Percentiles rank a stretch among this genome's conserved stretches.
Conservation (phyloP, 371 early-diverging fungal species). For the Fennellomyces sp. region DNA sequence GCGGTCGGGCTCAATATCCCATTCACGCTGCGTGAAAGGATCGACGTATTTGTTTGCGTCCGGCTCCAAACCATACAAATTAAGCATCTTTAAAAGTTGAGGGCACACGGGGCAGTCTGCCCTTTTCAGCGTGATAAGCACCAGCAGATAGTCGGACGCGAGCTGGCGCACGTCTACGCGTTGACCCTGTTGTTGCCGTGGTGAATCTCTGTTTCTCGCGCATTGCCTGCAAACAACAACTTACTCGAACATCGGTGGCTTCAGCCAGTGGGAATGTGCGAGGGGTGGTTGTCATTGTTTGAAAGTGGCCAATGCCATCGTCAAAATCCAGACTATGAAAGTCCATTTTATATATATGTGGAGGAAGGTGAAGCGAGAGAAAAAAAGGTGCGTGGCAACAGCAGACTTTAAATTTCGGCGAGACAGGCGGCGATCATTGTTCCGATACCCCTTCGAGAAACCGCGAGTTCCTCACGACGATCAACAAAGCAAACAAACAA, state of each 20-base stretch:
- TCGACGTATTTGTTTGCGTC: constrained; percentile 22
- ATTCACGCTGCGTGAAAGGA: constrained; percentile 28
- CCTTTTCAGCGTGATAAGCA: constrained; percentile 40
- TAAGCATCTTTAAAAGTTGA: constrained; percentile 36
- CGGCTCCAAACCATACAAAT: constrained; percentile 40
- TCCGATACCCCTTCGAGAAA: not conserved
- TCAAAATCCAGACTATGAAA: constrained; percentile 7
- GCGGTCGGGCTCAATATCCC: constrained; percentile 17
- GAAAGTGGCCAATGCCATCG: constrained; percentile 22
- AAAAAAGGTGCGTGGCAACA: not conserved
- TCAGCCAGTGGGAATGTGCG: constrained; percentile 31
- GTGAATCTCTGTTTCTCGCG: not conserved
- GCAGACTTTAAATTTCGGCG: not conserved
- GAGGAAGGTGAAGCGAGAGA: too few relatives aligned
- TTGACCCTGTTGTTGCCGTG: constrained; percentile 27
- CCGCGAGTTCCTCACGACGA: not conserved
- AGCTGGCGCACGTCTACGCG: constrained; percentile 27
- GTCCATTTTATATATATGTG: not conserved
- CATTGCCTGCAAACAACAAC: not conserved
- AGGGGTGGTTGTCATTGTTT: constrained; percentile 44
- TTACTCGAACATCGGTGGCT: constrained; percentile 36
- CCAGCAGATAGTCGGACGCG: constrained; percentile 26
- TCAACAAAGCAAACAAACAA: not conserved
- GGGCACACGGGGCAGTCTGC: constrained; percentile 37
- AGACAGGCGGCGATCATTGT: not conserved